Conservation (phyloP, 1,284 basidiomycete species). For the Boletus hoseneyae region DNA sequence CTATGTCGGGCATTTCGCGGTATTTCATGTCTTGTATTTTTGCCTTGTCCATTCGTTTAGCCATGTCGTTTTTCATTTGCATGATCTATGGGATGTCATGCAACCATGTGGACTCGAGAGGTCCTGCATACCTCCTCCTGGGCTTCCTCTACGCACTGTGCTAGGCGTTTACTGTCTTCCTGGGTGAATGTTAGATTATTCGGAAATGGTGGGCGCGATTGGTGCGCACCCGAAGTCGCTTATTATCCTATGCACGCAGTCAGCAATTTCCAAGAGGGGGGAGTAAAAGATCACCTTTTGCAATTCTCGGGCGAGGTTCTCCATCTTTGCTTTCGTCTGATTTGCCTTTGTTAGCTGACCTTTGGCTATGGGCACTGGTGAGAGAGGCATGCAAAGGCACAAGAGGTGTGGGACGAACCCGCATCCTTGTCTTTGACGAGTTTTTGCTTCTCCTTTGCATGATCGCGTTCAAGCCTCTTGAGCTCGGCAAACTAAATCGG, state of each 20-base stretch:
- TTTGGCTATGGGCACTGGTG: conserved; percentile 52
- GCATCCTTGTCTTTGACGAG: conserved; percentile 83
- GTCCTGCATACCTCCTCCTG: conserved; percentile 63
- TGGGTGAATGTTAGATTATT: conserved; percentile 34
- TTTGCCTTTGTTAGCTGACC: conserved; percentile 79
- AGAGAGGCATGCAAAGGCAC: conserved; percentile 12
- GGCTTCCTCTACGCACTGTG: conserved; percentile 74
- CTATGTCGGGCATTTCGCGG: conserved; percentile 76
- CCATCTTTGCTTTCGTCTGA: conserved; percentile 83
- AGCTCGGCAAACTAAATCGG: conserved; percentile 71
- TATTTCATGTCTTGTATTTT: conserved; percentile 73
- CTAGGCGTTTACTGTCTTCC: conserved; percentile 78
- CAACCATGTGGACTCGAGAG: conserved; percentile 5
- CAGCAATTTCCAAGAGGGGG: conserved; percentile 9
- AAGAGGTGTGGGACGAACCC: conserved; percentile 43
- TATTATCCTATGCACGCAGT: conserved; percentile 63
- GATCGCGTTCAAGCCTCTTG: conserved; percentile 77
- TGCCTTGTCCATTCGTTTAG: conserved; percentile 70
- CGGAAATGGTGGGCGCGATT: not conserved
- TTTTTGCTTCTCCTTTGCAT: conserved; percentile 85
- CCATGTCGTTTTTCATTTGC: conserved; percentile 75
- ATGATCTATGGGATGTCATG: conserved; percentile 45
- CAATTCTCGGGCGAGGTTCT: conserved; percentile 77
- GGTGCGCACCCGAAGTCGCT: conserved; percentile 66
- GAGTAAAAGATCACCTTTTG: conserved; percentile 59